Evolutionary conservation across 2,329 filamentous ascomycete genomes (phyloP).

Genomic region (Alternaria sp.): DNA sequence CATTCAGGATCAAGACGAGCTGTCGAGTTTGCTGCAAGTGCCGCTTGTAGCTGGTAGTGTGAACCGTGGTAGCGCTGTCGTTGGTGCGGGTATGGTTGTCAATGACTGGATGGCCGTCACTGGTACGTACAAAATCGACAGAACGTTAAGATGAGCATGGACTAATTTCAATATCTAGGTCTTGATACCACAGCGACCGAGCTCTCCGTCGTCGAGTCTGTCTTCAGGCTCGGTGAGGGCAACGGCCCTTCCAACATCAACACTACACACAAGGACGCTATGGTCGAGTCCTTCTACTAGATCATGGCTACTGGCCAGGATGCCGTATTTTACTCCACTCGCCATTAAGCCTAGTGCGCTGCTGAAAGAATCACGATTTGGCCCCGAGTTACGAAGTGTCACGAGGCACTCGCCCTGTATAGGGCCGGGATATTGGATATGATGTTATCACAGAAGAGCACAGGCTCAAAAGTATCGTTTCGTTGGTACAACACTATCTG

Average conservation of each 20-base stretch:
- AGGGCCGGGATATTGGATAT: not conserved
- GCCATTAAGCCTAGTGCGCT: not conserved
- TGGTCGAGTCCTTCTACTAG: conserved; percentile 99
- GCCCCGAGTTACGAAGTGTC: not conserved
- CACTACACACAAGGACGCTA: conserved; percentile 90
- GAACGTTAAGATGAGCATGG: not conserved
- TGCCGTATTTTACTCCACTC: not conserved
- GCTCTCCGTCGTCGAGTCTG: conserved; percentile 92
- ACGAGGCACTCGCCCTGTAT: not conserved
- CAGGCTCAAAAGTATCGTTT: not conserved
- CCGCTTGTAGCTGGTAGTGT: conserved; percentile 93
- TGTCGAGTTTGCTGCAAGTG: conserved; percentile 90
- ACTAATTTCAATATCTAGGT: conserved; percentile 53
- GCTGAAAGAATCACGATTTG: not conserved
- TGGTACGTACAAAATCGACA: conserved; percentile 29
- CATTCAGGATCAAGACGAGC: conserved; percentile 97
- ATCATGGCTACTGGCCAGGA: not conserved
- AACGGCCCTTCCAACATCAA: conserved; percentile 77
- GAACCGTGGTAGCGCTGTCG: conserved; percentile 90
- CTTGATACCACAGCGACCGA: conserved; percentile 97
- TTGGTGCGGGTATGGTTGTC: conserved; percentile 96
- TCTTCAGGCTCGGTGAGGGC: conserved; percentile 93
- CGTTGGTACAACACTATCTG: not conserved
- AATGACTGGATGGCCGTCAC: conserved; percentile 98
- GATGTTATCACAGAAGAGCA: not conserved